phyloP scores from a whole-genome alignment of 2,329 filamentous ascomycete species.

The Pseudocercospora eumusae region DNA sequence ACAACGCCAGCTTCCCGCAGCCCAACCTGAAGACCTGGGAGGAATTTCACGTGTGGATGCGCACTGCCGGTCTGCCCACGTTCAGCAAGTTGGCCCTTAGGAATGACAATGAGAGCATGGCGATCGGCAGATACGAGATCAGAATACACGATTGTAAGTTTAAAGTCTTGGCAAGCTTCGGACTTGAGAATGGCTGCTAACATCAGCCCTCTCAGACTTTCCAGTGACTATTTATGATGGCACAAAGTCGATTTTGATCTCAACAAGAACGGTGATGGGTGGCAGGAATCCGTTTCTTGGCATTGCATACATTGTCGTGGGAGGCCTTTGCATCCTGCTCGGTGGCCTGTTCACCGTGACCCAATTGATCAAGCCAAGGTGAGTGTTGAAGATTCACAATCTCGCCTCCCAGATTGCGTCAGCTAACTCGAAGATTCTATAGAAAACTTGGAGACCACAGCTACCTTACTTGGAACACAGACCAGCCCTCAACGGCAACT shows the following conservation, averaged over 20 bases:
- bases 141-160: slow-evolving; percentile 77
- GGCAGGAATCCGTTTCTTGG: slow-evolving; percentile 94
- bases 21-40: slow-evolving; percentile 75
- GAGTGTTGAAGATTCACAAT: slow-evolving; percentile 41
- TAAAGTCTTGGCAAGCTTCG: slow-evolving; percentile 11
- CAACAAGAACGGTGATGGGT: slow-evolving; percentile 88
- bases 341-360: slow-evolving; percentile 86
- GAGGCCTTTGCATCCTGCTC: slow-evolving; percentile 86
- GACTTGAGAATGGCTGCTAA: slow-evolving; percentile 23
- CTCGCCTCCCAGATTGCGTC: slow-evolving; percentile 3
- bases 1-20: slow-evolving; percentile 68
- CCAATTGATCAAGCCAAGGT: slow-evolving; percentile 89
- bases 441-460: slow-evolving; percentile 98
- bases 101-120: slow-evolving; percentile 72
- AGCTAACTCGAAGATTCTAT: slow-evolving; percentile 24
- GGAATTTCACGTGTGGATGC: slow-evolving; percentile 98
- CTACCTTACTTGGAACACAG: slow-evolving; percentile 93
- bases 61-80: slow-evolving; percentile 86
- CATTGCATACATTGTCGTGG: slow-evolving; percentile 93
- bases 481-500: slow-evolving; percentile 60
- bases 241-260: slow-evolving; percentile 86
- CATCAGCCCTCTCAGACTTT: slow-evolving; percentile 61
- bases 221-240: slow-evolving; percentile 75
- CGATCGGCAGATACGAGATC: slow-evolving; percentile 71
- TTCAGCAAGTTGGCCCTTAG: slow-evolving; percentile 92